Conservation (phyloP, 2,329 filamentous ascomycete genomes). For the Botrytis medusae region DNA sequence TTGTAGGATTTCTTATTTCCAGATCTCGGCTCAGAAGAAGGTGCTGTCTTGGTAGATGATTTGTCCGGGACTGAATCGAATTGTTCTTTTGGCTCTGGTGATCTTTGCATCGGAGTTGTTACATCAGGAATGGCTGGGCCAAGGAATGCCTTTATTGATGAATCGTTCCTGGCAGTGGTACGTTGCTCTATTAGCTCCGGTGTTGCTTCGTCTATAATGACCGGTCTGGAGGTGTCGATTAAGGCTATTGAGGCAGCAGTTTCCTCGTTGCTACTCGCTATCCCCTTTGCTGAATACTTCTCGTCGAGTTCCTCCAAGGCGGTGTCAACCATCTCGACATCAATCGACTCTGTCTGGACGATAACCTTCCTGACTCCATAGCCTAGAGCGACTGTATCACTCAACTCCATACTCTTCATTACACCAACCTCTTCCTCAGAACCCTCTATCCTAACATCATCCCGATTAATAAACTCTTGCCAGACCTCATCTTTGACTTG, state of each 20-base stretch:
- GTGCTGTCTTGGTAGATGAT: not conserved
- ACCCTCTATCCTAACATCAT: constrained; percentile 17
- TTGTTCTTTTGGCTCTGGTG: not conserved
- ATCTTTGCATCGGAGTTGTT: not conserved
- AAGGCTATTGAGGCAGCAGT: not conserved
- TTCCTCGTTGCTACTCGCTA: not conserved
- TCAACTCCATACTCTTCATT: constrained; percentile 12
- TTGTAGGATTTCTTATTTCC: constrained; percentile 12
- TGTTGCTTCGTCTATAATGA: not conserved
- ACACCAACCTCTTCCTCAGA: constrained; percentile 9
- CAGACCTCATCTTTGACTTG: constrained; percentile 23
- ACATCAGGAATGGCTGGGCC: not conserved
- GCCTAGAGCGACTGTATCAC: constrained; percentile 14
- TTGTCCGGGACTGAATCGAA: not conserved
- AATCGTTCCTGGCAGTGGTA: not conserved
- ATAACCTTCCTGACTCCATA: constrained; percentile 24
- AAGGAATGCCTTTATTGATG: not conserved
- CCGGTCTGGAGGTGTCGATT: not conserved
- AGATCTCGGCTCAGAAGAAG: not conserved
- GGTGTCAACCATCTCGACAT: not conserved
- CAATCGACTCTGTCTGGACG: not conserved
- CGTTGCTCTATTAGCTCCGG: not conserved
- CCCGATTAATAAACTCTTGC: constrained; percentile 20
- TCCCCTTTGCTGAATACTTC: not conserved
- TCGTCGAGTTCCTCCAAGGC: not conserved